phyloP scores from a whole-genome alignment of 139 green algal genomes.

The Closterium sp. region DNA sequence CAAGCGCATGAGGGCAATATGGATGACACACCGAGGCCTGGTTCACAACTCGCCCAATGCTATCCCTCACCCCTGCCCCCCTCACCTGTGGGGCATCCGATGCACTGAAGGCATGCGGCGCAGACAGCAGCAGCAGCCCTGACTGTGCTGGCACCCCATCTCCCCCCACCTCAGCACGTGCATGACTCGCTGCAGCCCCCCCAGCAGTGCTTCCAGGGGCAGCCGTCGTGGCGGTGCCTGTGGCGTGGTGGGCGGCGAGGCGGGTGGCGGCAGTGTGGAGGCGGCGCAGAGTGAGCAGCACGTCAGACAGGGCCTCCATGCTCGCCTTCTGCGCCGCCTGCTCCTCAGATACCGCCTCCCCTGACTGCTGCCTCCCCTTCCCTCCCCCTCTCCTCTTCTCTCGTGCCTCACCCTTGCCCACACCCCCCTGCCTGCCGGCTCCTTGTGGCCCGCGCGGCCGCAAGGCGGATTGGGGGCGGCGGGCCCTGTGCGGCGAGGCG shows the following conservation, averaged over 20 bases:
- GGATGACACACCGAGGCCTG: background rate
- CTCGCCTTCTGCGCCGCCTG: background rate
- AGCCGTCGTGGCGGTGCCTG: background rate
- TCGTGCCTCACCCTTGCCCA: background rate
- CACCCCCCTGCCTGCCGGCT: background rate
- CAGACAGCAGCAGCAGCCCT: background rate
- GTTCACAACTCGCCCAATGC: background rate
- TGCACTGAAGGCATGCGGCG: background rate
- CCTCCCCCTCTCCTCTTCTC: background rate
- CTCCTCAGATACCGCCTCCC: background rate
- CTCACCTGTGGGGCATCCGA: background rate
- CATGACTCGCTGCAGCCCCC: background rate
- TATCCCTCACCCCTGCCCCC: background rate
- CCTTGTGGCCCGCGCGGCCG: background rate
- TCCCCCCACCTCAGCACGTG: background rate
- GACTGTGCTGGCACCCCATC: background rate
- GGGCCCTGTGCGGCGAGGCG: background rate
- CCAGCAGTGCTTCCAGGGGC: background rate
- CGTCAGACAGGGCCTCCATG: background rate
- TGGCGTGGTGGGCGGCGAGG: background rate
- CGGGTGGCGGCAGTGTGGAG: background rate
- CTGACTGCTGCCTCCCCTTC: background rate
- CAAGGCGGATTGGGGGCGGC: background rate
- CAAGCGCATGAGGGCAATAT: background rate
- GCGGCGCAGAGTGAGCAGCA: background rate